Percentiles rank a stretch among this genome's conserved stretches.
phyloP scores from a whole-genome alignment of 2,329 filamentous ascomycete genomes.

The Pseudogymnoascus sp. region DNA sequence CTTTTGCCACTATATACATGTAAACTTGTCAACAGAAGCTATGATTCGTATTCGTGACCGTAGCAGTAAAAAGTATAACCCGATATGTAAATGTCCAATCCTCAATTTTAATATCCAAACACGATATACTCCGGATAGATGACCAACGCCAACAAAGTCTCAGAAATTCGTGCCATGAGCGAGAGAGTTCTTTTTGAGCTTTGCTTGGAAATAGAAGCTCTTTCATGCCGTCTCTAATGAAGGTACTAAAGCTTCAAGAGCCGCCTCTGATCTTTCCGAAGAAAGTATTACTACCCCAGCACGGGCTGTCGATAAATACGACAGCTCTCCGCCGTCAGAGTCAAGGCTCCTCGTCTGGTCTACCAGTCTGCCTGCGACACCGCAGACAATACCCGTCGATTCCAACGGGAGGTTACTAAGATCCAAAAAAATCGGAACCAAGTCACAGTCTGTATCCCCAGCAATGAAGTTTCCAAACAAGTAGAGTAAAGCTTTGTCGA shows the following conservation, averaged over 20 bases:
- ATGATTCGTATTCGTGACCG: neutral
- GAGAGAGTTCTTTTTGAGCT: neutral
- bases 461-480: conserved; percentile 68
- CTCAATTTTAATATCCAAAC: neutral
- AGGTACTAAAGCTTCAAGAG: conserved; percentile 50
- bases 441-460: conserved; percentile 62
- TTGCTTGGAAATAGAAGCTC: neutral
- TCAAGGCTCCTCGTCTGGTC: conserved; percentile 50
- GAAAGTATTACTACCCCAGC: conserved; percentile 85
- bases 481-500: conserved; percentile 60
- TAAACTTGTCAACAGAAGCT: neutral
- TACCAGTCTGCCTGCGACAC: conserved; percentile 76
- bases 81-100: neutral
- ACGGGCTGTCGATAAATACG: conserved; percentile 80
- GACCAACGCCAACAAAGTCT: neutral
- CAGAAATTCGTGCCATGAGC: neutral
- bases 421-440: conserved; percentile 84
- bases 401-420: conserved; percentile 73
- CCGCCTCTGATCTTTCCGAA: conserved; percentile 64
- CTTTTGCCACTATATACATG: conserved; percentile 1
- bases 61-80: neutral
- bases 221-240: neutral
- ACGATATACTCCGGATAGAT: neutral
- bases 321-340: conserved; percentile 59
- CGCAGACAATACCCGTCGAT: conserved; percentile 90